Evolutionary conservation across 257 asterid species (phyloP), one percentile per base, ranked within the genome.

Genomic region (Solanum gandarillasii): DNA sequence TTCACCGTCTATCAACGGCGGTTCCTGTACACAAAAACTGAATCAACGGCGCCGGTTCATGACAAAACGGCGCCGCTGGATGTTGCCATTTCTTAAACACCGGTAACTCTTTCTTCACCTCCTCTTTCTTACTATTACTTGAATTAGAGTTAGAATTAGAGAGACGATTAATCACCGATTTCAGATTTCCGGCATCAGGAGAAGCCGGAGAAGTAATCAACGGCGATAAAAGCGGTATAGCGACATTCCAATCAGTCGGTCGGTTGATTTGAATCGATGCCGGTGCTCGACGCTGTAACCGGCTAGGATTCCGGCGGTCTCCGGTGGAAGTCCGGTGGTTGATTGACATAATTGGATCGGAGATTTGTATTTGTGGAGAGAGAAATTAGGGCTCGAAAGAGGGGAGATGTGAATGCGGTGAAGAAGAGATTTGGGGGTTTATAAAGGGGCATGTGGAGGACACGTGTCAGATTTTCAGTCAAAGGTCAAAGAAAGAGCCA

Each of bases 11-110:
- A 60, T 93, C 93, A 43, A 43, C 52, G 3, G 87, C 90, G 73
- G 89, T 88, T 52, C 93, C 92, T 2, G 93, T 90, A 88, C 92
- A 89, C 11, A 92, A 92, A 87, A 93, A 95, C 41, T 95, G 94
- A 88, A 73, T 31, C 38, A 90, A 86, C 88, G 93, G 92, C 70
- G 92, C 89, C 86, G 93, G 89, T 39, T 93, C 95, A 60, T 92
- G 92, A 23, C 91, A 73, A 88, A 92, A 94, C 90, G 96, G 96
- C 88, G 95, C 95, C 55, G 96, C 94, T 39, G 98, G 98, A 84
- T 94, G 96, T 90, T 93, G 93, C 96, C 96, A 94, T 48, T 87
- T 90, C 89, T 92, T 91, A 86, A 89, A 25, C 25, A 87, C 92
- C 88, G 88, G 76, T 4, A 31, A 32, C 83, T 65, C 87, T 72